phyloP scores from a whole-genome alignment of 768 basidiomycete species.

The Boletus eberwhitei region DNA sequence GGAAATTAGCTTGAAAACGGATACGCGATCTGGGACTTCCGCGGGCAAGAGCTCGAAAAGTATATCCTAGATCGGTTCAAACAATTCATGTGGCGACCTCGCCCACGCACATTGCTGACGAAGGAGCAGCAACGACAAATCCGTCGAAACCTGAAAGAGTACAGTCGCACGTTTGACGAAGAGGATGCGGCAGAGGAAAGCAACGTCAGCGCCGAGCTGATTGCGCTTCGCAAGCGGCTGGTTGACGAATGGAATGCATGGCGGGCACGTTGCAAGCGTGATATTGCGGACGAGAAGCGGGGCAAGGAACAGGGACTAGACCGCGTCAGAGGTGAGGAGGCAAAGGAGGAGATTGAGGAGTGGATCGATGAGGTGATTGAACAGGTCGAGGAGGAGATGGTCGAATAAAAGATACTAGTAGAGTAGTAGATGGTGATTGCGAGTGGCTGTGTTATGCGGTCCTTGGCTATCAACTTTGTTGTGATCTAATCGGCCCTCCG shows the following conservation, averaged over 20 bases:
- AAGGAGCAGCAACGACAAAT: slow-evolving; percentile 87
- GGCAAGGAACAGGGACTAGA: slow-evolving; percentile 35
- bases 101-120: slow-evolving; percentile 82
- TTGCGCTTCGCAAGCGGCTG: slow-evolving; percentile 84
- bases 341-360: slow-evolving; percentile 88
- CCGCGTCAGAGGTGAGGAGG: slow-evolving; percentile 45
- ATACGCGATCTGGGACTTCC: slow-evolving; percentile 96
- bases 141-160: slow-evolving; percentile 87
- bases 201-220: slow-evolving; percentile 89
- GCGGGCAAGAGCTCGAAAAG: slow-evolving; percentile 91
- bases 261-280: slow-evolving; percentile 69
- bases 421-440: too few species aligned
- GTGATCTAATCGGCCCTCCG: slow-evolving; percentile 21
- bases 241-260: slow-evolving; percentile 99
- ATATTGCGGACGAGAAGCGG: slow-evolving; percentile 55
- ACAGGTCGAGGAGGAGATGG: slow-evolving; percentile 80
- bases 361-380: slow-evolving; percentile 93
- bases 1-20: slow-evolving; percentile 84
- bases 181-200: slow-evolving; percentile 95
- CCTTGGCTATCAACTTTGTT: neutral
- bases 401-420: slow-evolving; percentile 39
- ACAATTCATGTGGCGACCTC: slow-evolving; percentile 97
- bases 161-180: slow-evolving; percentile 89
- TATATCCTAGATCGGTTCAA: slow-evolving; percentile 93
- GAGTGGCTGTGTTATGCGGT: slow-evolving; percentile 24